Conservation (phyloP, 805 yeast species). For the Phaffomyces antillensis region DNA sequence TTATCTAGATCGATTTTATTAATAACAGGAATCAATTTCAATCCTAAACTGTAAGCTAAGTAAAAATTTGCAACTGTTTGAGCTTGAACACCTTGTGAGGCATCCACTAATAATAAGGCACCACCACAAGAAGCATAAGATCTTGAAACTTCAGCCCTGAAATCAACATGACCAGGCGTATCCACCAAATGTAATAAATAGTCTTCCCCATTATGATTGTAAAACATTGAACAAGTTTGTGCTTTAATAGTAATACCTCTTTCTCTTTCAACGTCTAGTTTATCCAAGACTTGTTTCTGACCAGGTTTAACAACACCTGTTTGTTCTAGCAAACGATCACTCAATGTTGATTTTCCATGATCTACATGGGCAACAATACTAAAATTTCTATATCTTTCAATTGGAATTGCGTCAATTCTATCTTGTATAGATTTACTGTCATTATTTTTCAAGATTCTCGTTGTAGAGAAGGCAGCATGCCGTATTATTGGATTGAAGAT, state of each 20-base stretch:
- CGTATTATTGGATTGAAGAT: slow-evolving; percentile 1
- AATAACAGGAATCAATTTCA: slow-evolving; percentile 79
- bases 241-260: slow-evolving; percentile 97
- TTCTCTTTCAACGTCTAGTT: slow-evolving; percentile 90
- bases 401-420: slow-evolving; percentile 72
- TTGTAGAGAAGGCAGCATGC: slow-evolving; percentile 2
- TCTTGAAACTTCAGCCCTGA: slow-evolving; percentile 86
- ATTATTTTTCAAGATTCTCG: not conserved
- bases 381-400: slow-evolving; percentile 78
- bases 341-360: slow-evolving; percentile 80
- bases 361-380: slow-evolving; percentile 96
- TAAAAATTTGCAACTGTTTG: slow-evolving; percentile 97
- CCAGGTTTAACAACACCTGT: slow-evolving; percentile 85
- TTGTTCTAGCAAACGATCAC: slow-evolving; percentile 79
- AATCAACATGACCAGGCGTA: slow-evolving; percentile 98
- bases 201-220: slow-evolving; percentile 57
- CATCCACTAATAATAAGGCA: slow-evolving; percentile 84
- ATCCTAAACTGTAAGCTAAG: slow-evolving; percentile 78
- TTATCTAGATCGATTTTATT: slow-evolving; percentile 87
- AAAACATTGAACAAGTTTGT: slow-evolving; percentile 92
- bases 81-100: slow-evolving; percentile 94
- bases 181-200: slow-evolving; percentile 87
- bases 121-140: slow-evolving; percentile 97
- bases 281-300: slow-evolving; percentile 82
- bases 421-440: slow-evolving; percentile 29